Conservation (phyloP, 2,329 filamentous ascomycete genomes). For the Penicillium sp. region DNA sequence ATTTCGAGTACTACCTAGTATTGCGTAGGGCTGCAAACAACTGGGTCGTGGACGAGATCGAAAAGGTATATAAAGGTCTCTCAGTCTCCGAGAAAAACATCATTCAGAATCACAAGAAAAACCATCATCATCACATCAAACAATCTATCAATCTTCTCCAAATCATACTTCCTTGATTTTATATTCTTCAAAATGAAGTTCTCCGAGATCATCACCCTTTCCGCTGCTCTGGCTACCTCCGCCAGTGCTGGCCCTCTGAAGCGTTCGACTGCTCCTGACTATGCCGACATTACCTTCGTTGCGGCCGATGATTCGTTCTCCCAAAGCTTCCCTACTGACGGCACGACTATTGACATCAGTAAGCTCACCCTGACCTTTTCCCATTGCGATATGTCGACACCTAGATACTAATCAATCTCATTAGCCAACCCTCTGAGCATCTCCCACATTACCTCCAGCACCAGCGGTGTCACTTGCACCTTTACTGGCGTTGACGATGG, state of each 20-base stretch:
- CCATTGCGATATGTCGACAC: neutral
- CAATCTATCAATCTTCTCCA: neutral
- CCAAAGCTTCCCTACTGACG: conserved; percentile 8
- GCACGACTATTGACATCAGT: conserved; percentile 2
- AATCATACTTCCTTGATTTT: neutral
- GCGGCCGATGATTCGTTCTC: conserved; percentile 8
- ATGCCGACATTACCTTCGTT: conserved; percentile 21
- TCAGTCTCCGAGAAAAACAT: neutral
- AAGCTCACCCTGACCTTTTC: no score
- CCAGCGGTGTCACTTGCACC: conserved; percentile 26
- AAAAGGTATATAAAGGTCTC: conserved; percentile 1
- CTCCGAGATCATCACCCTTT: conserved; percentile 11
- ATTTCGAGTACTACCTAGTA: neutral
- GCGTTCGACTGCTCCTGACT: neutral
- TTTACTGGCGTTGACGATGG: conserved; percentile 30
- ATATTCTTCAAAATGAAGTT: conserved; percentile 14
- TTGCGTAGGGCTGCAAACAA: neutral
- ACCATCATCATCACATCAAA: neutral
- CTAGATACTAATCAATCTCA: neutral
- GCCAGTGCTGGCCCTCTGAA: conserved; percentile 7
- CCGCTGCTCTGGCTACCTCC: conserved; percentile 10
- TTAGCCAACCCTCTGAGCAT: conserved; percentile 25
- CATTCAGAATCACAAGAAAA: conserved; percentile 4
- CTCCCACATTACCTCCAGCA: conserved; percentile 25
- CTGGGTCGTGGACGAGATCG: neutral